Percentiles rank a stretch among this genome's conserved stretches.
These are phyloP conservation scores for Gynostemma pentaphyllum DNA, from an alignment of 306 rosid genomes.

Conservation along the genomic window DNA sequence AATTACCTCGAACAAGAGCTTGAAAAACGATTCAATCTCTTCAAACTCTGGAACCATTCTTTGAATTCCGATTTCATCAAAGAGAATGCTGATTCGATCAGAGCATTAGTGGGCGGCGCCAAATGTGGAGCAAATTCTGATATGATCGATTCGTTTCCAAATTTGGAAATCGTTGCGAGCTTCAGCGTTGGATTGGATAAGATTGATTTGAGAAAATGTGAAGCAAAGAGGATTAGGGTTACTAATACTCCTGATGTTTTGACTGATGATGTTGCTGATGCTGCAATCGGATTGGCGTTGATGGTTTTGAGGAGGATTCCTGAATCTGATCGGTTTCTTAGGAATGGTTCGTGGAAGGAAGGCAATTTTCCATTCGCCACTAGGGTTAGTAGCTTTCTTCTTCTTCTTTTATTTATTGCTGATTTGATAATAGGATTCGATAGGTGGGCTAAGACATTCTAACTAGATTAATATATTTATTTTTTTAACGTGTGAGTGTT, in stretches of 20 bases:
- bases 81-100: constrained; percentile 21
- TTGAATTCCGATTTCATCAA: constrained; percentile 16
- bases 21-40: constrained; percentile 39
- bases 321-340: constrained; percentile 30
- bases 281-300: constrained; percentile 41
- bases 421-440: no score
- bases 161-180: constrained; percentile 42
- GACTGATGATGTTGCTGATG: constrained; percentile 69
- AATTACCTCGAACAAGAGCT: constrained; percentile 33
- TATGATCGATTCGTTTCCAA: constrained; percentile 37
- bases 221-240: constrained; percentile 36
- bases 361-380: constrained; percentile 19
- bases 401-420: background rate
- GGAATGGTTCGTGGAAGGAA: constrained; percentile 26
- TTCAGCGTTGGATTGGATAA: constrained; percentile 58
- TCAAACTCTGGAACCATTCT: constrained; percentile 34
- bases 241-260: constrained; percentile 61
- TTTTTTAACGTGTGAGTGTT: no score
- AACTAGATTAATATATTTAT: no score
- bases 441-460: no score
- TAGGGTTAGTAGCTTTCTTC: constrained; percentile 27
- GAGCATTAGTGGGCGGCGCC: constrained; percentile 31
- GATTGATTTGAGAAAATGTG: constrained; percentile 40
- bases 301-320: constrained; percentile 33
- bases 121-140: constrained; percentile 34